These are phyloP conservation scores for Saccharomycopsis fibuligera DNA, from an alignment of 805 yeast genomes.

Conservation along the genomic window DNA sequence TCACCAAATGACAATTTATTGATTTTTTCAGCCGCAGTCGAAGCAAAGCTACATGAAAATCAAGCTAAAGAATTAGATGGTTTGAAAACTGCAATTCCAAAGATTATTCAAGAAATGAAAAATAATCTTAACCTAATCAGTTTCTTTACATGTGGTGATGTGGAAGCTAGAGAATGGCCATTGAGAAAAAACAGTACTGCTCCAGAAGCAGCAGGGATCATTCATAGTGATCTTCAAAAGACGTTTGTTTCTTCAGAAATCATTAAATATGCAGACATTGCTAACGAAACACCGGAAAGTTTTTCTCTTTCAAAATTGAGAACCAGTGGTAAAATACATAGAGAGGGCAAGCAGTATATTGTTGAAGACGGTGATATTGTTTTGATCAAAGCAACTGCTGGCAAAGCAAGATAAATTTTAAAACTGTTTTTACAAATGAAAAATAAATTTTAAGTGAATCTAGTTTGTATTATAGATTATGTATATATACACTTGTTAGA, in stretches of 20 bases:
- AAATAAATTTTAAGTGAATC: neutral
- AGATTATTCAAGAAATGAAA: conserved; percentile 61
- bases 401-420: conserved; percentile 35
- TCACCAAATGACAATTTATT: conserved; percentile 54
- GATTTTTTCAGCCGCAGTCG: conserved; percentile 59
- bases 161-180: conserved; percentile 88
- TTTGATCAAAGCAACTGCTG: conserved; percentile 66
- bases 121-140: conserved; percentile 64
- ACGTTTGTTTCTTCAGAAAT: conserved; percentile 79
- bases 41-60: conserved; percentile 31
- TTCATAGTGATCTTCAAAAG: conserved; percentile 77
- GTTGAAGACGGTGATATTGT: conserved; percentile 84
- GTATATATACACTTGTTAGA: neutral
- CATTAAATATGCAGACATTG: conserved; percentile 26
- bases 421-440: no score
- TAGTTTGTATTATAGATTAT: neutral
- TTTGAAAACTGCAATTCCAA: conserved; percentile 43
- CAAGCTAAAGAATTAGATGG: conserved; percentile 18
- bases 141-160: conserved; percentile 81
- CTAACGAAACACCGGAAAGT: conserved; percentile 27
- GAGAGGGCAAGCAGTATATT: conserved; percentile 70
- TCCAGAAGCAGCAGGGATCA: conserved; percentile 86
- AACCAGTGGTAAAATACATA: conserved; percentile 51
- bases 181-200: conserved; percentile 69
- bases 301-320: conserved; percentile 48